These are phyloP conservation scores for Xanthoconium purpureum DNA, from an alignment of 768 basidiomycete genomes.

Conservation along the genomic window DNA sequence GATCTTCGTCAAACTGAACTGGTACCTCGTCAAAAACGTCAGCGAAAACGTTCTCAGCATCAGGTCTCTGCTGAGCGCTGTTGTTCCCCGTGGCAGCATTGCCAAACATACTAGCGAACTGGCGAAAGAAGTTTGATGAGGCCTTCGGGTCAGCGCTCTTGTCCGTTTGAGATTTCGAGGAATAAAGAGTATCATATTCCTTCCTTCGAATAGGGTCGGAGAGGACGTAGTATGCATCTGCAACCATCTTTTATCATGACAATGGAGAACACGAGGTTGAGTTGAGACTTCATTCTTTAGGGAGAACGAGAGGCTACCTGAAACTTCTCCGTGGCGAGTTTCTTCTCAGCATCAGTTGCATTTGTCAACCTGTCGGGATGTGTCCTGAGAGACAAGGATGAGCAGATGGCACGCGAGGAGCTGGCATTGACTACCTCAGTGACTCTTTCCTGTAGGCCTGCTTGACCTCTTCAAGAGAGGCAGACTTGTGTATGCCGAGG, in stretches of 20 bases:
- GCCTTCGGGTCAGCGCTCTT: slow-evolving; percentile 62
- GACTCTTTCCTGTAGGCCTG: slow-evolving; percentile 82
- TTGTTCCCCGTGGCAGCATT: slow-evolving; percentile 32
- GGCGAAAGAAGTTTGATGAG: slow-evolving; percentile 70
- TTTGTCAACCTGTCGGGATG: slow-evolving; percentile 84
- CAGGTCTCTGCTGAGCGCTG: slow-evolving; percentile 49
- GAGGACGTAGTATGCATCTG: slow-evolving; percentile 92
- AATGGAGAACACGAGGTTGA: not conserved
- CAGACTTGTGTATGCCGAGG: slow-evolving; percentile 50
- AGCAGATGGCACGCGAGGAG: slow-evolving; percentile 5
- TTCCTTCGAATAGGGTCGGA: slow-evolving; percentile 69
- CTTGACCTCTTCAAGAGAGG: slow-evolving; percentile 66
- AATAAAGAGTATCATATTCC: slow-evolving; percentile 71
- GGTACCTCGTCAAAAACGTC: slow-evolving; percentile 89
- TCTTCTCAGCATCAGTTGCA: slow-evolving; percentile 67
- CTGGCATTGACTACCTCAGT: slow-evolving; percentile 44
- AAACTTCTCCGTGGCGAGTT: slow-evolving; percentile 77
- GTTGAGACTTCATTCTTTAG: not conserved
- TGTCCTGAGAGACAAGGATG: slow-evolving; percentile 48
- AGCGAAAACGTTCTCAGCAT: slow-evolving; percentile 80
- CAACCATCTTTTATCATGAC: slow-evolving; percentile 52
- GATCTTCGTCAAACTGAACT: not conserved
- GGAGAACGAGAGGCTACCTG: slow-evolving; percentile 47
- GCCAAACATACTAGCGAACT: slow-evolving; percentile 73
- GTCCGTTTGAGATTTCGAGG: slow-evolving; percentile 48